Base-by-base conservation (phyloP, 1,284 basidiomycete genomes). In the Leccinum angustisporum region DNA sequence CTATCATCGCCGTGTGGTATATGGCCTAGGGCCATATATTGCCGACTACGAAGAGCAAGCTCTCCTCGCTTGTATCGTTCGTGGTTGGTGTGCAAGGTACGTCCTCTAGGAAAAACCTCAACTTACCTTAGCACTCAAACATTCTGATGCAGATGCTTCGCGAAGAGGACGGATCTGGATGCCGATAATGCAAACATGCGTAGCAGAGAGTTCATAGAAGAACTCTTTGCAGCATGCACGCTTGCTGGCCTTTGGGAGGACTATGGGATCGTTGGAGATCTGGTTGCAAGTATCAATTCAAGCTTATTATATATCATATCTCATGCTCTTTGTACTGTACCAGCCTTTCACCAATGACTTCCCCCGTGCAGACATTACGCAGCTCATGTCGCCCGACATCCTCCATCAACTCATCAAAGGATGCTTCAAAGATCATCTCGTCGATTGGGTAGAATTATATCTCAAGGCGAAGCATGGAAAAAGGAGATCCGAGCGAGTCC, bases 261-360 rank as follows among this genome's bases (percentile, higher is more conserved):
- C 3, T 57, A 50, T 34, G 56, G 46, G 8, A 50, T 57, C 16
- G 46, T 57, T 11, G 36, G 48, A 6, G 14, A 57, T 11, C 33
- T 60, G 6, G 30, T 60, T n/a, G 52, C 18, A 7, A 16, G 21
- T 52, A 16, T 14, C 14, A 18, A 50, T 21, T 50, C 38, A 48
- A 11, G 21, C 21, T 48, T 48, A 48, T 2, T 21, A 21, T 30
- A 25, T 52, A 13, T 30, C 7, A 8, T 52, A 16, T 52, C 16
- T 14, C 13, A 53, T 27, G n/a, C 6, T n/a, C 27, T 53, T 53
- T 16, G 14, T 21, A n/a, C 10, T 25, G 21, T 25, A 25, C 21
- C n/a, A 54, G 60, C 57, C 40, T 16, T 61, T 54, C 40, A 61
- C 52, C 21, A 61, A 61, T 10, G 43, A 61, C 11, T 61, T 61